Base-by-base conservation (phyloP, 192 early-diverging fungal species). In the Cladochytrium replicatum region DNA sequence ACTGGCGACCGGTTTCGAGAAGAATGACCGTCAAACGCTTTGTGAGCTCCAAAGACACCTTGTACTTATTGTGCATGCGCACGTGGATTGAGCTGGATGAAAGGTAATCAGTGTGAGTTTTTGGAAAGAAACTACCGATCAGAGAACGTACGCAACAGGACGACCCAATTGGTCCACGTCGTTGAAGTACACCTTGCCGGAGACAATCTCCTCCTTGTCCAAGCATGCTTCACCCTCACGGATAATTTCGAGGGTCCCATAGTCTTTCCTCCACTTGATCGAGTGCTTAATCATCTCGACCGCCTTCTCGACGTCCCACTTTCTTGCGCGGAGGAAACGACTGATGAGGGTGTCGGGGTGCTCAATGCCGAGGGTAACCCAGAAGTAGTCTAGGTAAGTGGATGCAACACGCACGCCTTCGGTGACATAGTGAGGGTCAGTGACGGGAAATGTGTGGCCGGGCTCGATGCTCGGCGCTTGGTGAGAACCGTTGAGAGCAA, bases 241-340 rank as follows among this genome's bases (percentile, higher is more conserved):
- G 13, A 80, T 52, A 15, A 86, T 46, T 29, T 58, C 54, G 32
- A 60, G 52, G 2, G 87, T 58, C 32, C 74, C 76, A 51, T 67
- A 69, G 32, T 78, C 72, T 5, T 79, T 27, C 22, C 88, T 63
- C 91, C 91, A 95, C 37, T 75, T 69, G 50, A 93, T 58, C 8
- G 78, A 70, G 22, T 72, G 60, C 22, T 82, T 48, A 11, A 84
- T 42, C 90, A 92, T 90, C 3, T 53, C 65, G 4, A 84, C 59
- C 0, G 89, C 85, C 32, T 80, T 81, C 29, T 80, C 60, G 2
- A 85, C 68, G 46, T 89, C 74, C 88, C 89, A 95, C 51, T 93
- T 93, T 42, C 91, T 74, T 15, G 90, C 91, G 25, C 90, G 74
- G 41, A 92, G 61, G 60, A 88, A 92, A 13, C 89, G 74, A 29